Base-by-base conservation (phyloP, 1,284 basidiomycete genomes). In the Chondrostereum purpureum region DNA sequence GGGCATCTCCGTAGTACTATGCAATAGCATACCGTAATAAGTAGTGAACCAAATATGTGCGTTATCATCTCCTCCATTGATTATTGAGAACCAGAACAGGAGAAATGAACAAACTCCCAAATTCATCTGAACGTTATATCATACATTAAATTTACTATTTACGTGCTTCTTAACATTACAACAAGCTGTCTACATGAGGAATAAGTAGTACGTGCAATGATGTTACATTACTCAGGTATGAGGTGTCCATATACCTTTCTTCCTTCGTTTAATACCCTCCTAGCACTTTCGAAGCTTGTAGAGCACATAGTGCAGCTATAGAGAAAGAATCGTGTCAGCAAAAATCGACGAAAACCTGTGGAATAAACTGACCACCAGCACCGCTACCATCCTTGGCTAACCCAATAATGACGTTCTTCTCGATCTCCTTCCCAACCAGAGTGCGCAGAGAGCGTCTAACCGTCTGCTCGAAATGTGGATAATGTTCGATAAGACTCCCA, bases 301-400 rank as follows among this genome's bases (percentile, higher is more conserved):
- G 44, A 3, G 50, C 50, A 37, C 50, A 52, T 0, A 90, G 65
- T 16, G 88, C 88, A 57, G 88, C 87, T 89, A 47, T 13, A 49
- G 33, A 37, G 12, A 41, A 21, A 46, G 42, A 39, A 45, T 46
- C 21, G 21, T 37, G 17, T 37, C n/a, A 44, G 39, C 13, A 20
- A 6, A n/a, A 27, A 14, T n/a, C n/a, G 31, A 46, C 20, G 44
- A 27, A 33, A 52, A 40, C n/a, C n/a, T n/a, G n/a, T n/a, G 45
- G 20, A 39, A 39, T 49, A 5, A 61, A 51, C 85, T 65, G 64
- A 93, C 91, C 92, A 59, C 95, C 95, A 33, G 95, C 92, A 43
- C 95, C 96, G 60, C 90, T 94, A 18, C 96, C 95, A 59, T 99
- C 96, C 67, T 96, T 98, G 3, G 95, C 95, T 55, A 97, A 64